These are phyloP conservation scores for Pichia sp. DNA, from an alignment of 1,139 yeast genomes.

Conservation along the genomic window DNA sequence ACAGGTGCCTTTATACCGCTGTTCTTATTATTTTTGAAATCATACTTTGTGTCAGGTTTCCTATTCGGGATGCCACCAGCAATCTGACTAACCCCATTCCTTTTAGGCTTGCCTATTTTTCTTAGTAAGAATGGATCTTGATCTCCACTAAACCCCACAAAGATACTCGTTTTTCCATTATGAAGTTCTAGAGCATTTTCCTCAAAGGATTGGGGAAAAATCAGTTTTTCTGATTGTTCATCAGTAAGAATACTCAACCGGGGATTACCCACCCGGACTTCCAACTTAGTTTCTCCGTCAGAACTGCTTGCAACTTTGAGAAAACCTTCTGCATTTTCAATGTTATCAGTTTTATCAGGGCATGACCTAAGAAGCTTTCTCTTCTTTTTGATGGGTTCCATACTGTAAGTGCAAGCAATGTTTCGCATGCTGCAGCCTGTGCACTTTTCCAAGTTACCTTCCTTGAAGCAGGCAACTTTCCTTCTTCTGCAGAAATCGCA, in stretches of 20 bases:
- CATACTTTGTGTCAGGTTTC: neutral
- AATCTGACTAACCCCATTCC: neutral
- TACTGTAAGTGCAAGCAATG: neutral
- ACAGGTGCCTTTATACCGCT: neutral
- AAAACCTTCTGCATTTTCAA: neutral
- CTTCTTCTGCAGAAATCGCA: neutral
- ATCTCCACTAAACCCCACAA: neutral
- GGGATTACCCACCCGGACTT: neutral
- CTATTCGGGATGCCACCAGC: neutral
- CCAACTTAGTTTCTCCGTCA: neutral
- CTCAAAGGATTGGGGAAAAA: neutral
- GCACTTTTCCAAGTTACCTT: neutral
- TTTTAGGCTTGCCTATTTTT: neutral
- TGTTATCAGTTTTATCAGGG: neutral
- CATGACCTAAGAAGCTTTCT: neutral
- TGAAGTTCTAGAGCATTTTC: neutral
- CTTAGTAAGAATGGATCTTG: neutral
- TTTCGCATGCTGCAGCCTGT: neutral
- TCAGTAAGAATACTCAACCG: neutral
- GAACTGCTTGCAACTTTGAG: neutral
- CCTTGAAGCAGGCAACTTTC: neutral
- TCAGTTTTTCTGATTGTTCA: neutral
- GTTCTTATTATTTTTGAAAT: neutral
- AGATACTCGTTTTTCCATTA: neutral
- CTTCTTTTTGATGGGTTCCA: neutral